Evolutionary conservation across 257 asterid genomes (phyloP), one percentile per base, ranked within the genome.

Genomic region (Plantago ovata): DNA sequence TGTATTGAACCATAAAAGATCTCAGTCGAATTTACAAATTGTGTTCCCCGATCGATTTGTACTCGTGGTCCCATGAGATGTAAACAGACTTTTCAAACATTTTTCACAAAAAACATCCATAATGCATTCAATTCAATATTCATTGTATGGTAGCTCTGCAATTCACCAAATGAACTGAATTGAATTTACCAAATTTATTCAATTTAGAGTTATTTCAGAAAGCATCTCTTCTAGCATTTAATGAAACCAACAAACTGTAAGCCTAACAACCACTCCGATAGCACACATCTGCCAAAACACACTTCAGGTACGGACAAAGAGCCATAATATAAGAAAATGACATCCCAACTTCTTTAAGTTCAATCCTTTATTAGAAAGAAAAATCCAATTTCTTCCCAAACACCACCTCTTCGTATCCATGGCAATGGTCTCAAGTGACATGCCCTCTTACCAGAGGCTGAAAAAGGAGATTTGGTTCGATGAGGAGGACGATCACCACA

Each of bases 371-470:
- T 65, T 42, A 40, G 16, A 40, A 28, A 39, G 7, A 10, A 42
- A 16, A 38, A 1, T n/a, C 23, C 43, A 50, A 22, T 38, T 21
- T n/a, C 56, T 63, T 58, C 15, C 32, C 23, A 23, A 21, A 49
- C 36, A 28, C 18, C 61, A 56, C 15, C 61, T 19, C 13, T 21
- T 18, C n/a, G 19, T 13, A 28, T 9, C 50, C 23, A 39, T 22
- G 46, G 42, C 39, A 16, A 80, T 80, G 81, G 73, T 74, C 65
- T 67, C 77, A 24, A 58, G 21, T 23, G 60, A 60, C 19, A 73
- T 70, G 49, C 40, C 59, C 44, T 64, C 85, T 1, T 92, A 92
- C 88, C 69, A 69, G 19, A 79, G 71, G 53, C 73, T 85, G 28
- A 75, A 63, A 43, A 64, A 74, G 0, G 88, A 83, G 6, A 46